Evolutionary conservation across 768 basidiomycete genomes (phyloP).

Genomic region (Mycena metata): DNA sequence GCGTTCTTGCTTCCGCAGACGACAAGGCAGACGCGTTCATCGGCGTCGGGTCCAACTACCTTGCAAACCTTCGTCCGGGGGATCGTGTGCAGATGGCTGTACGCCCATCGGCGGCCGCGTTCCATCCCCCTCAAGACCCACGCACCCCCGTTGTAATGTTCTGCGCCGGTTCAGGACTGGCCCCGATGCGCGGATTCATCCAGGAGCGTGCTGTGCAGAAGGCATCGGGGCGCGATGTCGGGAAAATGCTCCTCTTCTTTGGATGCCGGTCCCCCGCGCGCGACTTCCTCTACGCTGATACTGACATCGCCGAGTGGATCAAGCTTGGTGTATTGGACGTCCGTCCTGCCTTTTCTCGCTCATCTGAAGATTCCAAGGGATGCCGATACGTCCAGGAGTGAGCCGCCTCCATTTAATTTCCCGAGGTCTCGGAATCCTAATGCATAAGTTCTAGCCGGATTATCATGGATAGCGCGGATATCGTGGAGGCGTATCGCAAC

Average conservation of each 20-base stretch:
- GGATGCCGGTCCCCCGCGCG: constrained; percentile 58
- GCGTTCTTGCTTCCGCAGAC: constrained; percentile 54
- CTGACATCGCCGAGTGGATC: constrained; percentile 59
- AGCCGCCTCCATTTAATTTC: background rate
- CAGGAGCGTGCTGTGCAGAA: constrained; percentile 64
- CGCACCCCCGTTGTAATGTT: constrained; percentile 57
- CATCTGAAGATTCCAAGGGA: background rate
- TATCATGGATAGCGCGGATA: constrained; percentile 44
- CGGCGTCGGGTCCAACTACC: constrained; percentile 61
- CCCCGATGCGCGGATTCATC: constrained; percentile 64
- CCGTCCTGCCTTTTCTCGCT: constrained; percentile 14
- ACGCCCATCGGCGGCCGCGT: constrained; percentile 53
- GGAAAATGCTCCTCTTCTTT: constrained; percentile 59
- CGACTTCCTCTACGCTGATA: constrained; percentile 58
- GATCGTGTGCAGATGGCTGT: constrained; percentile 58
- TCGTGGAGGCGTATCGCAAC: constrained; percentile 46
- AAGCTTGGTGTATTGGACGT: constrained; percentile 53
- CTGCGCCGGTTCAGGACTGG: constrained; percentile 60
- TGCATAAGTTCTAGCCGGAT: constrained; percentile 12
- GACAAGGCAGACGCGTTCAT: constrained; percentile 52
- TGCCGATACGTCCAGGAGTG: constrained; percentile 26
- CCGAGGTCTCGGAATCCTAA: background rate
- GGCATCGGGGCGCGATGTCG: constrained; percentile 55
- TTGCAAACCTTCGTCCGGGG: constrained; percentile 54
- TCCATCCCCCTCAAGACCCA: constrained; percentile 58